A percentile compares a stretch with the other conserved stretches of the same genome.
Evolutionary conservation across 805 yeast genomes (phyloP).

Genomic region (Debaryomyces castellii): DNA sequence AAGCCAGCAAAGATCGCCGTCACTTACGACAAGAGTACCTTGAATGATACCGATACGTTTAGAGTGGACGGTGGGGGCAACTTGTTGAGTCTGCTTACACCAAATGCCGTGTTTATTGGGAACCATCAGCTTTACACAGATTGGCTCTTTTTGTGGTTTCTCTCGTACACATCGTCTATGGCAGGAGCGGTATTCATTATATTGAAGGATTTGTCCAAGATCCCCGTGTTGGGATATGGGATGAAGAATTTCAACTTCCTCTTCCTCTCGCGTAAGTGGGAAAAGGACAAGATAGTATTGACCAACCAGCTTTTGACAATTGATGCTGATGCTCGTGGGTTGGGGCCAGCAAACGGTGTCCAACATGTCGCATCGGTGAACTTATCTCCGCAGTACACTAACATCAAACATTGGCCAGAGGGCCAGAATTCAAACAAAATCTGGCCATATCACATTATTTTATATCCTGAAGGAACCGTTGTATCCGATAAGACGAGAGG

Average conservation of each 20-base stretch:
- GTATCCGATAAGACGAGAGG: conserved; percentile 62
- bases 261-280: conserved; percentile 85
- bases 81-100: conserved; percentile 32
- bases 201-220: conserved; percentile 69
- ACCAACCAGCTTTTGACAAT: conserved; percentile 52
- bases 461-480: conserved; percentile 96
- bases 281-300: conserved; percentile 61
- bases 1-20: conserved; percentile 55
- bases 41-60: conserved; percentile 19
- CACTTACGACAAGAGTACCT: conserved; percentile 41
- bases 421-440: conserved; percentile 20
- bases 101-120: conserved; percentile 67
- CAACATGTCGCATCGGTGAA: conserved; percentile 30
- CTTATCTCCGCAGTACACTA: conserved; percentile 6
- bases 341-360: conserved; percentile 51
- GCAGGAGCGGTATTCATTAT: conserved; percentile 69
- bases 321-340: conserved; percentile 61
- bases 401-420: conserved; percentile 29
- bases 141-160: conserved; percentile 91
- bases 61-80: conserved; percentile 27
- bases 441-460: conserved; percentile 59
- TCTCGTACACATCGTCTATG: conserved; percentile 65
- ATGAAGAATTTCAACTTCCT: conserved; percentile 78
- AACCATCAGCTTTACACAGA: conserved; percentile 94
- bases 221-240: conserved; percentile 84